These are phyloP conservation scores for Xylaria sp. DNA, from an alignment of 2,329 filamentous ascomycete species.

Conservation along the genomic window DNA sequence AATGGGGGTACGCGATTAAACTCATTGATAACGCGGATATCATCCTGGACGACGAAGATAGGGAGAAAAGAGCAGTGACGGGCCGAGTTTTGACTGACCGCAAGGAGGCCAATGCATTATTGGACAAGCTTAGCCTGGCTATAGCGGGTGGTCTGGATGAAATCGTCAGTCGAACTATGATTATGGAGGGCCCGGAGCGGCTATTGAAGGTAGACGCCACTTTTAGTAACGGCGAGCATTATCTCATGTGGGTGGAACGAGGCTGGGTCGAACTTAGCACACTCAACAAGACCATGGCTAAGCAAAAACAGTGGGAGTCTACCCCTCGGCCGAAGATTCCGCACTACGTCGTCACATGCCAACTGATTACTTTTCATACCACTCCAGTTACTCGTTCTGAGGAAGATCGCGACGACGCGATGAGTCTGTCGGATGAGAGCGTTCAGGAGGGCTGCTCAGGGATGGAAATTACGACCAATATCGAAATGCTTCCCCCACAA, in stretches of 20 bases:
- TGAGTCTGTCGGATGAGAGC: neutral
- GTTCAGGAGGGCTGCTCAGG: neutral
- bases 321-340: constrained; percentile 20
- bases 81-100: constrained; percentile 24
- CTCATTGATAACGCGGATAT: constrained; percentile 5
- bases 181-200: constrained; percentile 14
- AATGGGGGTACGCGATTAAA: constrained; percentile 21
- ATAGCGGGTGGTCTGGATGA: constrained; percentile 20
- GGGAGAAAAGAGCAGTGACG: neutral
- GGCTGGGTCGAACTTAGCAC: constrained; percentile 8
- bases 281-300: constrained; percentile 6
- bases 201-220: constrained; percentile 30
- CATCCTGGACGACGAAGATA: constrained; percentile 5
- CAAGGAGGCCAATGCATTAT: constrained; percentile 30
- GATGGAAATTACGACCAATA: neutral
- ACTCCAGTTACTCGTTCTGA: neutral
- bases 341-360: constrained; percentile 34
- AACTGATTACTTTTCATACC: constrained; percentile 21
- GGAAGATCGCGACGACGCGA: neutral
- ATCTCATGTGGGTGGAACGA: constrained; percentile 33
- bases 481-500: constrained; percentile 17
- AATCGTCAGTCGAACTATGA: constrained; percentile 21
- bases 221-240: constrained; percentile 23
- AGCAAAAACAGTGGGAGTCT: constrained; percentile 26
- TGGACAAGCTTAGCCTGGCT: constrained; percentile 19